Conservation (phyloP, 225 moss, liverwort and hornwort genomes). For the Sphagnum tenellum region DNA sequence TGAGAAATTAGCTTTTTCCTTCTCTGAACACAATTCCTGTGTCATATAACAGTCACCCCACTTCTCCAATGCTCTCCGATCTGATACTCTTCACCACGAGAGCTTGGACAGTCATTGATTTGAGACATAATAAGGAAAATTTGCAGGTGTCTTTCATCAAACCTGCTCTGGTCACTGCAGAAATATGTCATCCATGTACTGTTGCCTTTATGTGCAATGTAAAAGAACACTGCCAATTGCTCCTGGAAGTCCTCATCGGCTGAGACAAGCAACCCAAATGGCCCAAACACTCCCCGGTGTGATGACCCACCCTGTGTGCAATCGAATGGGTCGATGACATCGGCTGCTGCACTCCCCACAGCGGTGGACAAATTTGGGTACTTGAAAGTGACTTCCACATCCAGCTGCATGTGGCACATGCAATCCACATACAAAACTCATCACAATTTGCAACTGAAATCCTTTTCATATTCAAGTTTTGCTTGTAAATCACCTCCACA, state of each 20-base stretch:
- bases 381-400: conserved; percentile 50
- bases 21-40: too few species aligned
- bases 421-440: too few species aligned
- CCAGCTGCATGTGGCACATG: conserved; percentile 22
- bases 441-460: too few species aligned
- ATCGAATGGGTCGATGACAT: conserved; percentile 16
- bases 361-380: conserved; percentile 21
- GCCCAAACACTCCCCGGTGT: conserved; percentile 3
- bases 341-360: conserved; percentile 13
- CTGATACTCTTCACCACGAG: too few species aligned
- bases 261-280: conserved; percentile 31
- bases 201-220: conserved; percentile 2
- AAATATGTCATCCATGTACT: conserved; percentile 26
- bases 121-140: too few species aligned
- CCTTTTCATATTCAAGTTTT: too few species aligned
- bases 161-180: conserved; percentile 24
- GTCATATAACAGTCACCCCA: too few species aligned
- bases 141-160: too few species aligned
- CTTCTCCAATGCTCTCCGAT: too few species aligned
- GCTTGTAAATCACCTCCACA: too few species aligned
- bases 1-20: too few species aligned
- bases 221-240: conserved; percentile 28
- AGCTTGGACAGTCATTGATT: too few species aligned
- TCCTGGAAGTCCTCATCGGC: conserved; percentile 21
- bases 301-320: background rate